Evolutionary conservation across 805 yeast species (phyloP).

Genomic region (Scheffersomyces stipitis): DNA sequence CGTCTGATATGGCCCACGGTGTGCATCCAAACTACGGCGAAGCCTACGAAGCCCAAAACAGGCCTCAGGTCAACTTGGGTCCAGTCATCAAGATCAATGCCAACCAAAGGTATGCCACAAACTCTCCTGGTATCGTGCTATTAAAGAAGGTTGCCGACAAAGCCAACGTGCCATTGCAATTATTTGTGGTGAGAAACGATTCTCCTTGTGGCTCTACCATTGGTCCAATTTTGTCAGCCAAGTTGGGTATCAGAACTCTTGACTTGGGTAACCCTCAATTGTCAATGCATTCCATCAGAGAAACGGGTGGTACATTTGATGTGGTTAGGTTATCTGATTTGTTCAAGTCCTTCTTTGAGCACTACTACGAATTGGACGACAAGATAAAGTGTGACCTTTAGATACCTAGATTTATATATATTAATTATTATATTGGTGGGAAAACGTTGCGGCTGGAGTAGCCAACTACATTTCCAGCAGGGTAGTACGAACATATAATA

Average conservation of each 20-base stretch:
- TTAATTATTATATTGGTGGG: slow-evolving; percentile 10
- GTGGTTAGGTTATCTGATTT: slow-evolving; percentile 59
- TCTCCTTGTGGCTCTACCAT: slow-evolving; percentile 96
- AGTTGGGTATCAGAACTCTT: slow-evolving; percentile 80
- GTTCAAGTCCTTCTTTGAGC: slow-evolving; percentile 60
- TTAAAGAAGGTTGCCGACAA: slow-evolving; percentile 67
- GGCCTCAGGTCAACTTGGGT: slow-evolving; percentile 81
- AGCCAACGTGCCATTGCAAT: slow-evolving; percentile 78
- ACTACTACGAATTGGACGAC: slow-evolving; percentile 28
- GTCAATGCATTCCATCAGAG: slow-evolving; percentile 92
- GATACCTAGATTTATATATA: not conserved
- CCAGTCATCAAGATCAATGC: slow-evolving; percentile 94
- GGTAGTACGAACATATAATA: slow-evolving; percentile 38
- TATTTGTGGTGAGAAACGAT: slow-evolving; percentile 91
- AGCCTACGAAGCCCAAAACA: slow-evolving; percentile 74
- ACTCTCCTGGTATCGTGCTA: slow-evolving; percentile 83
- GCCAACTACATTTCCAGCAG: slow-evolving; percentile 32
- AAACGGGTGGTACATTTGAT: slow-evolving; percentile 83
- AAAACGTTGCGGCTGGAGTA: slow-evolving; percentile 23
- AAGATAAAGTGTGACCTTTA: slow-evolving; percentile 23
- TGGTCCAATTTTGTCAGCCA: slow-evolving; percentile 89
- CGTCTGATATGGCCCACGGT: slow-evolving; percentile 97
- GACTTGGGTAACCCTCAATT: slow-evolving; percentile 92
- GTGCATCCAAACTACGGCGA: slow-evolving; percentile 88
- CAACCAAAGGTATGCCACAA: slow-evolving; percentile 92